phyloP scores from a whole-genome alignment of 2,329 filamentous ascomycete species.

The Sclerotinia spermophila region DNA sequence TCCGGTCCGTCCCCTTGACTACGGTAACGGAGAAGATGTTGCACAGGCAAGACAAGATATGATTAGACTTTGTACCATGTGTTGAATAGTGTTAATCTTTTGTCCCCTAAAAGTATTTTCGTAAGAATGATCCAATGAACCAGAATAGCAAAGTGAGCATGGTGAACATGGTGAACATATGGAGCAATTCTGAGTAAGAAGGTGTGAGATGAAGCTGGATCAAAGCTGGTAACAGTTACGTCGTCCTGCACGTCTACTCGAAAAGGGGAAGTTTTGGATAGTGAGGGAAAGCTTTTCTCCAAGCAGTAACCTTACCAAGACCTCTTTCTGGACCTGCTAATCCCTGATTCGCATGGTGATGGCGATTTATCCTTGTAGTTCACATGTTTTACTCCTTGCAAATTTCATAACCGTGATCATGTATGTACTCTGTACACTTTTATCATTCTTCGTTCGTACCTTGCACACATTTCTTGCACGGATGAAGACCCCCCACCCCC shows the following conservation, averaged over 20 bases:
- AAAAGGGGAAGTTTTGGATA: conserved; percentile 5
- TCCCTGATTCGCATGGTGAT: conserved; percentile 18
- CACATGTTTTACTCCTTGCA: conserved; percentile 17
- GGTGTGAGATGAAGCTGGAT: background rate
- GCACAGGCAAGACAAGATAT: conserved; percentile 7
- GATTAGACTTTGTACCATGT: background rate
- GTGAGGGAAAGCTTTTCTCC: background rate
- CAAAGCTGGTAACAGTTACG: background rate
- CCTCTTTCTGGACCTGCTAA: background rate
- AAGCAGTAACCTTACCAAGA: background rate
- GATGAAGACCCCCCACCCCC: background rate
- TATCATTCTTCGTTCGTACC: background rate
- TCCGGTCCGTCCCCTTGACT: background rate
- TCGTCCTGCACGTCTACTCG: conserved; percentile 7
- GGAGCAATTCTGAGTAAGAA: background rate
- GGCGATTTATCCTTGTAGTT: conserved; percentile 17
- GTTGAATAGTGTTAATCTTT: background rate
- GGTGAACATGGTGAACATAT: background rate
- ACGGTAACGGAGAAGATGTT: background rate
- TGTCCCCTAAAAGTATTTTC: background rate
- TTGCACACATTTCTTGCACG: background rate
- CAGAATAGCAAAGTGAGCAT: background rate
- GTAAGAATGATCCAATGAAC: background rate
- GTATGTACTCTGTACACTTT: no score
- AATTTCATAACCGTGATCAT: background rate